phyloP scores from a whole-genome alignment of 164 flowering plant species.

The Magnolia kwangsiensis region DNA sequence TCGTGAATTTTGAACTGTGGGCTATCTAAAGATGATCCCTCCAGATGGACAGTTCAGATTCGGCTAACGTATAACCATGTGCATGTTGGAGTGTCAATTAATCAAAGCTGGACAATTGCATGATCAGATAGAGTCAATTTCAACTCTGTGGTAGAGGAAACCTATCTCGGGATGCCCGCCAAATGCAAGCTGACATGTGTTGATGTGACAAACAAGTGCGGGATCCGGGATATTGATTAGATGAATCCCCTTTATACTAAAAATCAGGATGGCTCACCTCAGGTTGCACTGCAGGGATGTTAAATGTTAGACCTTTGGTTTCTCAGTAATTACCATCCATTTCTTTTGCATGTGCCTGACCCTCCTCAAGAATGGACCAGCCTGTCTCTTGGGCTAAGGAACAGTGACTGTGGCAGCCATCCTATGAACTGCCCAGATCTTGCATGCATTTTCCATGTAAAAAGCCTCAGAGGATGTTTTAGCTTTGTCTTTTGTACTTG shows the following conservation, averaged over 20 bases:
- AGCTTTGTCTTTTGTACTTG: too few relatives aligned
- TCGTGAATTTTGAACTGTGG: neutral
- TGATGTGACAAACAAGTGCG: neutral
- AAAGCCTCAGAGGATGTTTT: too few relatives aligned
- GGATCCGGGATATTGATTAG: neutral
- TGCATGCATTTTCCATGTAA: neutral
- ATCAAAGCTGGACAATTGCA: neutral
- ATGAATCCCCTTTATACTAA: neutral
- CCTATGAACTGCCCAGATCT: neutral
- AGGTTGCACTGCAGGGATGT: neutral
- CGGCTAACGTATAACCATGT: neutral
- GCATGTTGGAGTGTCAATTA: neutral
- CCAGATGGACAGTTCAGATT: neutral
- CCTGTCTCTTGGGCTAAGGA: neutral
- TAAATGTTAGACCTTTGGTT: neutral
- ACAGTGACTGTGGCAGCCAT: neutral
- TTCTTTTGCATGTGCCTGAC: neutral
- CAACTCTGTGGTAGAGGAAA: neutral
- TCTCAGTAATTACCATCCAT: neutral
- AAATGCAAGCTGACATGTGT: neutral
- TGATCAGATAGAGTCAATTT: neutral
- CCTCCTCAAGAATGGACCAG: neutral
- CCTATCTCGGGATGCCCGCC: neutral
- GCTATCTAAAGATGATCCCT: neutral
- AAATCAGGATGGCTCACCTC: neutral